A percentile compares a stretch with the other conserved stretches of the same genome.
phyloP scores from a whole-genome alignment of 2,329 filamentous ascomycete species.

The Fragosphaeria purpurea region DNA sequence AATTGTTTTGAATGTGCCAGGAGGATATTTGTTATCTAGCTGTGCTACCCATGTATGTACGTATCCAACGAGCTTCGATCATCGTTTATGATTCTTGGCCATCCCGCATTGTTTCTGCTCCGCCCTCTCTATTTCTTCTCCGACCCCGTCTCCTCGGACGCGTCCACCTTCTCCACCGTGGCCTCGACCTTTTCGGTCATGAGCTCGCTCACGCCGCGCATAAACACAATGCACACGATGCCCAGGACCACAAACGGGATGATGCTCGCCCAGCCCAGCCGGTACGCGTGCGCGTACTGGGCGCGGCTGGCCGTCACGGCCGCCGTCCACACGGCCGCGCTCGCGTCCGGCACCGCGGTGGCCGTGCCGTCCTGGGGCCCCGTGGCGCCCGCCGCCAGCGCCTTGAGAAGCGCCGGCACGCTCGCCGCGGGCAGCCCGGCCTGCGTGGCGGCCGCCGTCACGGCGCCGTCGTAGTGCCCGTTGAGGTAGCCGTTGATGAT shows the following conservation, averaged over 20 bases:
- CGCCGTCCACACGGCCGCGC: slow-evolving; percentile 25
- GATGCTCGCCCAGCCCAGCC: slow-evolving; percentile 38
- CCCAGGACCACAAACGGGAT: slow-evolving; percentile 42
- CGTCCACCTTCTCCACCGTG: slow-evolving; percentile 31
- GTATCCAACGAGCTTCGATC: no score
- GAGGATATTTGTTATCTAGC: no score
- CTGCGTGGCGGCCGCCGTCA: slow-evolving; percentile 29
- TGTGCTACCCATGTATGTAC: no score
- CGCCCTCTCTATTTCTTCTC: no score
- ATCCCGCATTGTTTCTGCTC: no score
- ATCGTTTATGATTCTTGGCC: no score
- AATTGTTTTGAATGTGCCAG: no score
- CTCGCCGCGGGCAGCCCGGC: slow-evolving; percentile 32
- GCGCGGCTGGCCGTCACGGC: slow-evolving; percentile 30
- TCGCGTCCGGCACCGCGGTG: slow-evolving; percentile 29
- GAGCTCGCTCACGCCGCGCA: slow-evolving; percentile 38
- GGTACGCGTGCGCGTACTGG: slow-evolving; percentile 37
- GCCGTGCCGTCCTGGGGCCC: slow-evolving; percentile 14
- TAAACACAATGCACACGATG: slow-evolving; percentile 29
- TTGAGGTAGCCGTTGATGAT: slow-evolving; percentile 39
- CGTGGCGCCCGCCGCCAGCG: slow-evolving; percentile 25
- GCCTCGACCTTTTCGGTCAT: slow-evolving; percentile 46
- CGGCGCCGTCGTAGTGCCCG: slow-evolving; percentile 27
- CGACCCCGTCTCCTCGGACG: not conserved
- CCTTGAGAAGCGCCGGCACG: slow-evolving; percentile 27